Evolutionary conservation across 345 rosid genomes (phyloP).

Genomic region (Syzygium grande): DNA sequence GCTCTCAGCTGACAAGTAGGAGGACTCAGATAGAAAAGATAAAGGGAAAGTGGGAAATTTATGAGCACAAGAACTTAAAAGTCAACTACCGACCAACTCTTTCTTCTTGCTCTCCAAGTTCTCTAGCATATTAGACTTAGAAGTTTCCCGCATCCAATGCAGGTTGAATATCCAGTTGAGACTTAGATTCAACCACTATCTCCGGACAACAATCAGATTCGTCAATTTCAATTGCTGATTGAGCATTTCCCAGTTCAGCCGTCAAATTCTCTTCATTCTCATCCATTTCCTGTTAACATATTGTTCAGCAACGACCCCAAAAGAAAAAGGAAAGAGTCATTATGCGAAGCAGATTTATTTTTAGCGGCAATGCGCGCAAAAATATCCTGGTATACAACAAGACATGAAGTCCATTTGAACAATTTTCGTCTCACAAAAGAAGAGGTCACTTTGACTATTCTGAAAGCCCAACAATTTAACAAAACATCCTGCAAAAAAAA

Average conservation of each 20-base stretch:
- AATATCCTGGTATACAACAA: not conserved
- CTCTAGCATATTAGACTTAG: slow-evolving; percentile 31
- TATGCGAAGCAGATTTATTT: not conserved
- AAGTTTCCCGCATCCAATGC: slow-evolving; percentile 32
- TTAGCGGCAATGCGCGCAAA: not conserved
- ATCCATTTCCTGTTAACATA: slow-evolving; percentile 54
- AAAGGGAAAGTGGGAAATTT: not conserved
- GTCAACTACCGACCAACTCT: slow-evolving; percentile 41
- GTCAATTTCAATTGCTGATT: slow-evolving; percentile 18
- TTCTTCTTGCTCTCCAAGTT: slow-evolving; percentile 70
- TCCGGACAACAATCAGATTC: slow-evolving; percentile 9
- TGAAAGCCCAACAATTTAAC: not conserved
- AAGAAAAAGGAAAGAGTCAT: not conserved
- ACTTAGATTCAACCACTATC: slow-evolving; percentile 21
- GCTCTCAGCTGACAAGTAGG: not conserved
- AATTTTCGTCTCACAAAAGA: not conserved
- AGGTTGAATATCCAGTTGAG: slow-evolving; percentile 22
- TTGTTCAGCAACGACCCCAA: not conserved
- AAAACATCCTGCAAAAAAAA: not conserved
- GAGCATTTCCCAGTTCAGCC: slow-evolving; percentile 41
- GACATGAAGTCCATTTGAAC: not conserved
- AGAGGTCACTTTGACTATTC: not conserved
- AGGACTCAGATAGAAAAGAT: not conserved
- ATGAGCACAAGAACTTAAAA: not conserved
- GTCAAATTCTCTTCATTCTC: slow-evolving; percentile 39